Percentiles rank a stretch among this genome's conserved stretches.
Conservation (phyloP, 345 rosid species). For the Pugionium dolabratum region DNA sequence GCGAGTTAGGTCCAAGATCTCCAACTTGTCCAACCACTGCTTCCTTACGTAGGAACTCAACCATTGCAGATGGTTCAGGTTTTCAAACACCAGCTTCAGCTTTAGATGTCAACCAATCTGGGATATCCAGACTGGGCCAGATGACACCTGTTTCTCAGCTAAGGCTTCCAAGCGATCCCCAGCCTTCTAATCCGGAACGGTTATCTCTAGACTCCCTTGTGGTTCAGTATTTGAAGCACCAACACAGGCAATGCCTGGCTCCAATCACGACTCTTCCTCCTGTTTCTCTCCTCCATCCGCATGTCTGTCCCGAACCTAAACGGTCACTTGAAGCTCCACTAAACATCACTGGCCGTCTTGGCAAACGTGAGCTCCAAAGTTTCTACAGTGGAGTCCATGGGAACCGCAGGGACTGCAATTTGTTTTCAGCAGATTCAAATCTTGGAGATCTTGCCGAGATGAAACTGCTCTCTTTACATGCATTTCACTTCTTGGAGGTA, state of each 20-base stretch:
- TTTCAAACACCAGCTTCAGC: slow-evolving; percentile 56
- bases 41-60: slow-evolving; percentile 49
- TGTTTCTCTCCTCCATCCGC: slow-evolving; percentile 87
- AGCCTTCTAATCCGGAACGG: slow-evolving; percentile 65
- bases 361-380: slow-evolving; percentile 77
- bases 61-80: slow-evolving; percentile 51
- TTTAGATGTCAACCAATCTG: slow-evolving; percentile 55
- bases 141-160: slow-evolving; percentile 52
- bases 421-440: slow-evolving; percentile 91
- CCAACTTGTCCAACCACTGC: slow-evolving; percentile 60
- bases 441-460: slow-evolving; percentile 95
- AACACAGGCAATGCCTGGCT: slow-evolving; percentile 98
- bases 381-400: slow-evolving; percentile 88
- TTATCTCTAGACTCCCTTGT: slow-evolving; percentile 81
- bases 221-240: slow-evolving; percentile 94
- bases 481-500: slow-evolving; percentile 72
- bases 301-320: slow-evolving; percentile 95
- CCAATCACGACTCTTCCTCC: slow-evolving; percentile 99
- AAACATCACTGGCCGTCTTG: slow-evolving; percentile 85
- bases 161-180: slow-evolving; percentile 57
- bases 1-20: slow-evolving; percentile 72
- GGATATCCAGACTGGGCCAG: slow-evolving; percentile 50
- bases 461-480: slow-evolving; percentile 82
- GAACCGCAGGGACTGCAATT: slow-evolving; percentile 95
- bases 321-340: slow-evolving; percentile 86